Evolutionary conservation across 352 stramenopile genomes (phyloP).

Genomic region (Globisporangium nunn): DNA sequence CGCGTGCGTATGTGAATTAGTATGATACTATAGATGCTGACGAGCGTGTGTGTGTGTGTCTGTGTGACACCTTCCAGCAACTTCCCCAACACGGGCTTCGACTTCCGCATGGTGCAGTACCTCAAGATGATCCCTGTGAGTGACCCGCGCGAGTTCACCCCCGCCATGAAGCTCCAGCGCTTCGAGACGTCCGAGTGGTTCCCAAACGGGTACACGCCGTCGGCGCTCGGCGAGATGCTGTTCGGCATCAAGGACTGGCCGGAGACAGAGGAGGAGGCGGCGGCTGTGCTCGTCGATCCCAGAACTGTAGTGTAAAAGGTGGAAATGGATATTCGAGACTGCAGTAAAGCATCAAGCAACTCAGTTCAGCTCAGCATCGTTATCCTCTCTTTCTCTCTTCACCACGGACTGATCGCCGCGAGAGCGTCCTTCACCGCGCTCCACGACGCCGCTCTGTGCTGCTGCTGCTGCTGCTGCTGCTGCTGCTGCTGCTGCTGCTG

Average conservation of each 20-base stretch:
- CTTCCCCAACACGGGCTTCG: slow-evolving; percentile 35
- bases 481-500: slow-evolving; percentile 8
- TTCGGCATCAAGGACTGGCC: slow-evolving; percentile 32
- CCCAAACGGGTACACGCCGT: slow-evolving; percentile 25
- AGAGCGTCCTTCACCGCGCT: slow-evolving; percentile 44
- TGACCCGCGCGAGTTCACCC: slow-evolving; percentile 29
- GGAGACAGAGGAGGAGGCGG: slow-evolving; percentile 12
- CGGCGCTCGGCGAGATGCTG: slow-evolving; percentile 24
- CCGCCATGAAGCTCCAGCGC: slow-evolving; percentile 25
- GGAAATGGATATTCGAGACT: too few species aligned
- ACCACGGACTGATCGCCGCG: slow-evolving; percentile 73
- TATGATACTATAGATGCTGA: too few species aligned
- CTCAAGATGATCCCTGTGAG: slow-evolving; percentile 42
- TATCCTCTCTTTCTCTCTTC: background rate
- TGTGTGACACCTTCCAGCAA: slow-evolving; percentile 13
- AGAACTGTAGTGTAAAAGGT: too few species aligned
- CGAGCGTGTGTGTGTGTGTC: too few species aligned
- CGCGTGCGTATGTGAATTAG: too few species aligned
- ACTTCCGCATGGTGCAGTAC: slow-evolving; percentile 51
- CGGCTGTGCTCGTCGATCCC: slow-evolving; percentile 1
- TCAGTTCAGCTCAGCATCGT: too few species aligned
- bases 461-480: slow-evolving; percentile 6
- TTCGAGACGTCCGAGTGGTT: slow-evolving; percentile 35
- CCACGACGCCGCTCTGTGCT: slow-evolving; percentile 27
- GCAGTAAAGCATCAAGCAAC: too few species aligned